A percentile compares a stretch with the other conserved stretches of the same genome.
phyloP scores from a whole-genome alignment of 1,139 yeast genomes.

The Diutina pseudorugosa region DNA sequence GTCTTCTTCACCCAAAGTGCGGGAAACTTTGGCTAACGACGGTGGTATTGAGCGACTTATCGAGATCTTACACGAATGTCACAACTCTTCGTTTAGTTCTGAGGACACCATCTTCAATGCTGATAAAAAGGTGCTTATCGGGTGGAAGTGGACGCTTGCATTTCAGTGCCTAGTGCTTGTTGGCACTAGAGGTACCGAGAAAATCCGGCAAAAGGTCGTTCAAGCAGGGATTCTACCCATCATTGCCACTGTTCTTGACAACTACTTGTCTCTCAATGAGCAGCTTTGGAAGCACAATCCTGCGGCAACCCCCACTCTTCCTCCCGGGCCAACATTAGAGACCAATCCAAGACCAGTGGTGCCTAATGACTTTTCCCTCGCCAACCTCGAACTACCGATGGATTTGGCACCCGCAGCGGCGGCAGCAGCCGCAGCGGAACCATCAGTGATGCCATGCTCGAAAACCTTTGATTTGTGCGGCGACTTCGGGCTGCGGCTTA shows the following conservation, averaged over 20 bases:
- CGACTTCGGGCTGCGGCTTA: constrained; percentile 9
- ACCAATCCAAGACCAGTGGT: neutral
- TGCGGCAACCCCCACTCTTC: neutral
- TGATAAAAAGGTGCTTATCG: constrained; percentile 46
- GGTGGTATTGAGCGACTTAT: constrained; percentile 89
- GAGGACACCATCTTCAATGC: constrained; percentile 28
- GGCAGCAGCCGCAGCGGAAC: neutral
- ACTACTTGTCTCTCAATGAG: constrained; percentile 45
- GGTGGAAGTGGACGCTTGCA: constrained; percentile 96
- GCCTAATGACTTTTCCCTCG: neutral
- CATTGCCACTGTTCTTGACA: constrained; percentile 83
- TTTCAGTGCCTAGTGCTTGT: constrained; percentile 84
- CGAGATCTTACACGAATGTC: constrained; percentile 75
- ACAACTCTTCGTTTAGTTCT: constrained; percentile 21
- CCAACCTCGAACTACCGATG: neutral
- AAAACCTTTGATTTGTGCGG: neutral
- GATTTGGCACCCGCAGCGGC: neutral
- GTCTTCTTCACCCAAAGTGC: constrained; percentile 74
- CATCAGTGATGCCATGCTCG: neutral
- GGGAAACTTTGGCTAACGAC: constrained; percentile 80
- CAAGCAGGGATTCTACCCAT: constrained; percentile 88
- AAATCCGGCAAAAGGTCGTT: constrained; percentile 73
- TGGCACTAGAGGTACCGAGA: constrained; percentile 88
- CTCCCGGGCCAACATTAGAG: neutral
- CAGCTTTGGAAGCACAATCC: constrained; percentile 7